Evolutionary conservation across 352 stramenopile species (phyloP), one percentile per base, ranked within the genome.

Genomic region (Pythium myriotylum): DNA sequence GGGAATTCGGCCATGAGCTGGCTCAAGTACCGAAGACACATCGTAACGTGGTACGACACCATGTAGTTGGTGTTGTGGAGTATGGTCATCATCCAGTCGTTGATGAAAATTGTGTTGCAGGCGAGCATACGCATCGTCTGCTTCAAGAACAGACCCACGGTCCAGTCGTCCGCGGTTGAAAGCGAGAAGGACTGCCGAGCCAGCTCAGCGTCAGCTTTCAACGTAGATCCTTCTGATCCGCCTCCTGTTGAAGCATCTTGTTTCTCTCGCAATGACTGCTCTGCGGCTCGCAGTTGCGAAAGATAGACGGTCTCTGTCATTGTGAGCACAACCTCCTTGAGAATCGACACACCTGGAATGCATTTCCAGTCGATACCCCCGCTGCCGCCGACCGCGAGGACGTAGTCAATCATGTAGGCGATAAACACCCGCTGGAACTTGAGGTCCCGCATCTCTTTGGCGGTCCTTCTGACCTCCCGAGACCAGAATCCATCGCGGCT

Each of bases 1-100:
- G 84, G 81, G 65, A 89, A 88, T 19, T 81, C 70, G 1, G 69
- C 17, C 47, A 89, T 53, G 20, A 92, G 57, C 52, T 78, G 73
- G 45, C 84, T 77, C 32, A 92, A 40, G 66, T 89, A 89, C 54
- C 88, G 64, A 22, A 92, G 53, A 42, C 79, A 90, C 33, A 91
- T 41, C 61, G 59, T 72, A n/a, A 92, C 84, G 59, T 92, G 78
- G 59, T 90, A 78, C 35, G 84, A 74, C 22, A 87, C 51, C 64
- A 85, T 70, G 62, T 82, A 84, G 66, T 91, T 92, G 33, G 84
- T 91, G 51, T 68, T 76, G 26, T 69, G 68, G 16, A 92, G 53
- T 42, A 92, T 75, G 1, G 66, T 63, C 68, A 91, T 76, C 42
- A 91, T 47, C 62, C 79, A 84, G 22, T 87, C 72, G 48, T 84